phyloP scores from a whole-genome alignment of 2,329 filamentous ascomycete species.

The Macrophomina pseudophaseolina region DNA sequence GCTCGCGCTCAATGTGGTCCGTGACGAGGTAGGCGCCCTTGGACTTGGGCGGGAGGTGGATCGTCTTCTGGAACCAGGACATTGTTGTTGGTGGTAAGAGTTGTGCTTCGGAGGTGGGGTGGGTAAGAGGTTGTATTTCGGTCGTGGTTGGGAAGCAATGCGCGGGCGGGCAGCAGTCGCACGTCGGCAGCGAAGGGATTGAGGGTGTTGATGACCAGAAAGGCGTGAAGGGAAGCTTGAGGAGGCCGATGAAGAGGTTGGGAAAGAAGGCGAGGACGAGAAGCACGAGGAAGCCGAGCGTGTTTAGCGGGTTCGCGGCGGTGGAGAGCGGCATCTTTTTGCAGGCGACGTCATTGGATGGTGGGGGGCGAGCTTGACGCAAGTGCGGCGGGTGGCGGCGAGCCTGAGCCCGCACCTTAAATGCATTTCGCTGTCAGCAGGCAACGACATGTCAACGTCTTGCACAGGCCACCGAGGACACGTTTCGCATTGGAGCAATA shows the following conservation, averaged over 20 bases:
- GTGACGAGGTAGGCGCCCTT: constrained; percentile 92
- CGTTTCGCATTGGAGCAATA: neutral
- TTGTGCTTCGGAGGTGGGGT: constrained; percentile 36
- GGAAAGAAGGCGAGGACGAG: constrained; percentile 60
- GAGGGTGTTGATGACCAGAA: constrained; percentile 36
- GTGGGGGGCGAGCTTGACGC: constrained; percentile 7
- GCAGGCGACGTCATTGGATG: constrained; percentile 26
- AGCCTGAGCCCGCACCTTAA: constrained; percentile 11
- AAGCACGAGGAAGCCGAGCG: constrained; percentile 53
- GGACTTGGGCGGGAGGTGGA: constrained; percentile 75
- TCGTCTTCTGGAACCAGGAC: constrained; percentile 84
- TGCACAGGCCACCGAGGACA: constrained; percentile 6
- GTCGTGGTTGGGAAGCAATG: constrained; percentile 34
- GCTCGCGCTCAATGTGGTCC: constrained; percentile 68
- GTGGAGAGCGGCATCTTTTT: constrained; percentile 30
- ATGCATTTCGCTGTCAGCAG: constrained; percentile 1
- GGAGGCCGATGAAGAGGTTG: constrained; percentile 48
- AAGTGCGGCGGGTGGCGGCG: neutral
- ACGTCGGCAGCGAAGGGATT: constrained; percentile 34
- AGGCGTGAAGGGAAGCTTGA: constrained; percentile 44
- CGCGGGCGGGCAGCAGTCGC: constrained; percentile 40
- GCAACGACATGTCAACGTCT: constrained; percentile 4
- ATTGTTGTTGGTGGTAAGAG: constrained; percentile 48
- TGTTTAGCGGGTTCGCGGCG: constrained; percentile 42
- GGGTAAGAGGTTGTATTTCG: constrained; percentile 29